Evolutionary conservation across 305 asterid genomes (phyloP).

Genomic region (Rubia peregrina): DNA sequence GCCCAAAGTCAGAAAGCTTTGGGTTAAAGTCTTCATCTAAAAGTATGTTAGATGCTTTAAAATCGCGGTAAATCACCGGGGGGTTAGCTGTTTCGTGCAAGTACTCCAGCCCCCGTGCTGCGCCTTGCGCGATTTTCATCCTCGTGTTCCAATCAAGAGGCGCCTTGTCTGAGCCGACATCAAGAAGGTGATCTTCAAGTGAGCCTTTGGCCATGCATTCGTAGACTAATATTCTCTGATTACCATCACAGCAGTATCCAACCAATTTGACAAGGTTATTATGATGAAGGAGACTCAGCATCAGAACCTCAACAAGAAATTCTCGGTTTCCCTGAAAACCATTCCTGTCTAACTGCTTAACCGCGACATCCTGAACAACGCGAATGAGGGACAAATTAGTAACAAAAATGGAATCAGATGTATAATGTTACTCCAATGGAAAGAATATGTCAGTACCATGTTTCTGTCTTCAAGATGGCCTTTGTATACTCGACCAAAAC

Average conservation of each 20-base stretch:
- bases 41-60: constrained; percentile 42
- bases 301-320: constrained; percentile 79
- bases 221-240: constrained; percentile 62
- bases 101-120: constrained; percentile 40
- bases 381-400: background rate
- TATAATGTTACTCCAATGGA: background rate
- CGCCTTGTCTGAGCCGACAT: constrained; percentile 17
- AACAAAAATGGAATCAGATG: background rate
- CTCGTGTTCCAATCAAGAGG: constrained; percentile 37
- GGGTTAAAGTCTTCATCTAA: constrained; percentile 32
- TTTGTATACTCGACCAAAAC: constrained; percentile 84
- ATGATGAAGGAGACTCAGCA: constrained; percentile 74
- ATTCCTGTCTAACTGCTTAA: constrained; percentile 73
- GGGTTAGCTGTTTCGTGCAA: constrained; percentile 41
- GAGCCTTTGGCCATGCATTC: constrained; percentile 75
- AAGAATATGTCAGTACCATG: constrained; percentile 23
- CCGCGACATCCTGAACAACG: constrained; percentile 62
- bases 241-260: constrained; percentile 85
- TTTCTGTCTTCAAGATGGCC: constrained; percentile 41
- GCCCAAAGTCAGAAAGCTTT: constrained; percentile 43
- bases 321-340: constrained; percentile 91
- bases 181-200: constrained; percentile 77
- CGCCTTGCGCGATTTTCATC: constrained; percentile 37
- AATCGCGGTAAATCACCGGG: constrained; percentile 43
- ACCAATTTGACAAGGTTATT: constrained; percentile 71